Evolutionary conservation across 2,329 filamentous ascomycete species (phyloP).

Genomic region (Coniochaeta ligniaria): DNA sequence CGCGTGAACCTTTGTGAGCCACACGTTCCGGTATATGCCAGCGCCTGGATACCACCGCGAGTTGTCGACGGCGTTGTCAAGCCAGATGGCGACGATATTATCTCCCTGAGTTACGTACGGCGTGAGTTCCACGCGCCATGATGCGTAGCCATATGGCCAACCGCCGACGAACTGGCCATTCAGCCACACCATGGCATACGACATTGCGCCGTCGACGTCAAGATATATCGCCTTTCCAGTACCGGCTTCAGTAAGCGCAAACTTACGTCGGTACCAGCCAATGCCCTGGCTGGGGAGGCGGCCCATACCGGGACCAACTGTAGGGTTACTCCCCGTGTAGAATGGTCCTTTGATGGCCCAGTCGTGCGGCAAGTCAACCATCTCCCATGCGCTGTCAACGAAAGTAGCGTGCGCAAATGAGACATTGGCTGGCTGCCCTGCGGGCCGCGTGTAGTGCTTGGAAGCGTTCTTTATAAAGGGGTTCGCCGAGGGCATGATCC

Average conservation of each 20-base stretch:
- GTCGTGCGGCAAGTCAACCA: conserved; percentile 36
- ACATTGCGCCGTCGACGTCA: conserved; percentile 44
- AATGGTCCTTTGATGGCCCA: conserved; percentile 43
- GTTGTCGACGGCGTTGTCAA: conserved; percentile 40
- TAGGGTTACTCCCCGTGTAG: conserved; percentile 13
- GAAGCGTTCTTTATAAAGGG: conserved; percentile 16
- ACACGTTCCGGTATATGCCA: conserved; percentile 47
- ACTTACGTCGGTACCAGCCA: conserved; percentile 41
- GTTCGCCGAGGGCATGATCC: conserved; percentile 22
- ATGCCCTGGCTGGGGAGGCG: conserved; percentile 43
- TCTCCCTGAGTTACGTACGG: conserved; percentile 26
- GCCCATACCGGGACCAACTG: conserved; percentile 30
- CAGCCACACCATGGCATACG: conserved; percentile 43
- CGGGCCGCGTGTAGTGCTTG: conserved; percentile 14
- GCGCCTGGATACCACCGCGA: conserved; percentile 49
- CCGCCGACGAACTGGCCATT: conserved; percentile 42
- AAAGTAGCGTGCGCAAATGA: conserved; percentile 19
- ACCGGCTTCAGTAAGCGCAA: conserved; percentile 24
- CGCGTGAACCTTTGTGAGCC: conserved; percentile 39
- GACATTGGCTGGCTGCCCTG: conserved; percentile 14
- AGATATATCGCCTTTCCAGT: conserved; percentile 31
- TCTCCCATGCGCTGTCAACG: conserved; percentile 32
- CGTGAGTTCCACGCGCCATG: conserved; percentile 43
- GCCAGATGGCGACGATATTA: conserved; percentile 40
- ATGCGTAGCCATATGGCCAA: conserved; percentile 44